phyloP scores from a whole-genome alignment of 1,284 basidiomycete species.

The Sporisorium sorghi region DNA sequence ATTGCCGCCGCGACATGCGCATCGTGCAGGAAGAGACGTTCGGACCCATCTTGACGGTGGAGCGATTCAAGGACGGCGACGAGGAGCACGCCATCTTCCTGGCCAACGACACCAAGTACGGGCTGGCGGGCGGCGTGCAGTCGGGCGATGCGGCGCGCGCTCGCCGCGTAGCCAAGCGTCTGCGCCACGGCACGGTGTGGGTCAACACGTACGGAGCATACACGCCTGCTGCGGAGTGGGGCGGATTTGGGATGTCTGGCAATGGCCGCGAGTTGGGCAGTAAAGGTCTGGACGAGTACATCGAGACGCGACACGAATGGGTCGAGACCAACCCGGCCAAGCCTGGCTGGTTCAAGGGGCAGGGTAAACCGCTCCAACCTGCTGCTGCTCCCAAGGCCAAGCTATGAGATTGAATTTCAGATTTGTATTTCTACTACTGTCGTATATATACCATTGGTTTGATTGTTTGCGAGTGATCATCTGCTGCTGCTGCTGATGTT shows the following conservation, averaged over 20 bases:
- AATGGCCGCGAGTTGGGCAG: constrained; percentile 67
- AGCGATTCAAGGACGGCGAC: constrained; percentile 66
- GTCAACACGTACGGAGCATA: constrained; percentile 66
- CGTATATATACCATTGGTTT: neutral
- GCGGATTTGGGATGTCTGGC: constrained; percentile 67
- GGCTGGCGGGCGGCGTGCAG: constrained; percentile 67
- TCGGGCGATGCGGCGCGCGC: constrained; percentile 55
- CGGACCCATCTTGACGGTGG: constrained; percentile 67
- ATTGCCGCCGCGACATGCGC: constrained; percentile 67
- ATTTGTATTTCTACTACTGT: constrained; percentile 9
- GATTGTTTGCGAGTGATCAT: neutral
- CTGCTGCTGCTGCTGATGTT: neutral
- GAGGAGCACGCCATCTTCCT: constrained; percentile 62
- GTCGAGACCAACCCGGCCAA: constrained; percentile 58
- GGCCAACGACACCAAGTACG: constrained; percentile 69
- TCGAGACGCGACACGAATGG: constrained; percentile 67
- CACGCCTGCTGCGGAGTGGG: constrained; percentile 67
- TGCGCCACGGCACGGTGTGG: constrained; percentile 68
- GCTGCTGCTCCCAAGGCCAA: constrained; percentile 27
- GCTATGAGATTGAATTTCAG: constrained; percentile 12
- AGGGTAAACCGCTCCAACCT: constrained; percentile 25
- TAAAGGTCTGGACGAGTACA: constrained; percentile 67
- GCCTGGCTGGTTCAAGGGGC: constrained; percentile 65
- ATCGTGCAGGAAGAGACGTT: constrained; percentile 69
- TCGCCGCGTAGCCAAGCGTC: constrained; percentile 58